Base-by-base conservation (phyloP, 345 rosid species). In the Eutrema heterophyllum region DNA sequence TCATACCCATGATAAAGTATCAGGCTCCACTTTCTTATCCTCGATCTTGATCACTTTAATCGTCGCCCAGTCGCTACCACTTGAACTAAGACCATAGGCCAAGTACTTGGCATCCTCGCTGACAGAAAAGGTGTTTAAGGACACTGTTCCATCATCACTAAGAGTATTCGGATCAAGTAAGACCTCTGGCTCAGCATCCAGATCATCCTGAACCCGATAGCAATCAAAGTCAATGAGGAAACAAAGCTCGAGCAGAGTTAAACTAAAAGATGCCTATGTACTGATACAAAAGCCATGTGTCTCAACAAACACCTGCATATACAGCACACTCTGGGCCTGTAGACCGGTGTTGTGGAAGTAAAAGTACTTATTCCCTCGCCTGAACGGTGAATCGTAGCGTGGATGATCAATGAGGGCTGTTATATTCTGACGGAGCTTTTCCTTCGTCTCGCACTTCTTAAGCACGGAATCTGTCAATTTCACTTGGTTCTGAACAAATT, bases 41-140 rank as follows among this genome's bases (percentile, higher is more conserved):
- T 79, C 86, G 6, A 90, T 50, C 21, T 70, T 80, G 93, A 87
- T 84, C 56, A 90, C 82, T 61, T 95, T 90, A 41, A 95, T 80
- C 0, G 88, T 90, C 70, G 83, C 86, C 98, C 99, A 96, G 75
- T 92, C 99, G 21, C 99, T 96, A 33, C 98, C 98, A 58, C 97
- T 96, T 1, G 92, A 68, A 75, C 99, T 90, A 67, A 96, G 87
- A 59, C 87, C 98, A 46, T 89, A 89, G 0, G 93, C 97, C 83
- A 92, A 52, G 78, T 85, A 86, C 81, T 85, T 86, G 10, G 87
- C 97, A 71, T 92, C 97, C 87, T 89, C 81, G 12, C 99, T 90
- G 4, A 90, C 78, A 10, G 89, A 71, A 68, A 84, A n/a, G 0
- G 76, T 84, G 78, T 48, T 85, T 49, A 90, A 76, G 5, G 98